phyloP scores from a whole-genome alignment of 2,329 filamentous ascomycete species.

The Ambrosiella beaveri region DNA sequence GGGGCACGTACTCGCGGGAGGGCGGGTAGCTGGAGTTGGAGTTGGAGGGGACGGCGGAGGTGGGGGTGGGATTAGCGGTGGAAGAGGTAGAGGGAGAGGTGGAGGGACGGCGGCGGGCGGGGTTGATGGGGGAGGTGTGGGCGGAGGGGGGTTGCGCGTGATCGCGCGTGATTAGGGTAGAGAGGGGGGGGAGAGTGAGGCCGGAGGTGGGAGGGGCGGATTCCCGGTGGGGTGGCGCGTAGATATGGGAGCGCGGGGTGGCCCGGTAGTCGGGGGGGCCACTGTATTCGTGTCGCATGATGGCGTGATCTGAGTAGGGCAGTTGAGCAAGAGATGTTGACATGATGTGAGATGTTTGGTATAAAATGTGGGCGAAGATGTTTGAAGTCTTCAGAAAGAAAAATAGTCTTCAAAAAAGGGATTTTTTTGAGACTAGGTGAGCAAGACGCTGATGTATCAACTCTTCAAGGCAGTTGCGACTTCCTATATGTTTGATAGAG shows the following conservation, averaged over 20 bases:
- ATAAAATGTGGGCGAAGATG: neutral
- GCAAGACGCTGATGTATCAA: too few species aligned
- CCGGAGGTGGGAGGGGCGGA: neutral
- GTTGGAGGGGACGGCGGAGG: neutral
- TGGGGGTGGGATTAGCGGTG: neutral
- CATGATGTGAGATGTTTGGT: neutral
- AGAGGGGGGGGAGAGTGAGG: neutral
- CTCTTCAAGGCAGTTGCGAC: too few species aligned
- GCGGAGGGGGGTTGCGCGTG: neutral
- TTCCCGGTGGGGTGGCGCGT: neutral
- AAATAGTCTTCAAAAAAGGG: too few species aligned
- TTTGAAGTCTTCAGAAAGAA: neutral
- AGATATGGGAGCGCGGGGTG: neutral
- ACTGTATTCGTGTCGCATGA: neutral
- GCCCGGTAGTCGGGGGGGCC: neutral
- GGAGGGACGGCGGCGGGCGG: neutral
- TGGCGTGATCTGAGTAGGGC: neutral
- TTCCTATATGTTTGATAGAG: too few species aligned
- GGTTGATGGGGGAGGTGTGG: neutral
- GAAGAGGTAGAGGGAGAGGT: neutral
- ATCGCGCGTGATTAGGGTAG: neutral
- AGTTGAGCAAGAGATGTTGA: neutral
- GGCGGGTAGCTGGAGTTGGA: neutral
- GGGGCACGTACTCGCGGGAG: neutral
- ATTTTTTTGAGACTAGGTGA: too few species aligned